A percentile compares a stretch with the other conserved stretches of the same genome.
phyloP scores from a whole-genome alignment of 352 stramenopile genomes.

The Achlya hypogyna region DNA sequence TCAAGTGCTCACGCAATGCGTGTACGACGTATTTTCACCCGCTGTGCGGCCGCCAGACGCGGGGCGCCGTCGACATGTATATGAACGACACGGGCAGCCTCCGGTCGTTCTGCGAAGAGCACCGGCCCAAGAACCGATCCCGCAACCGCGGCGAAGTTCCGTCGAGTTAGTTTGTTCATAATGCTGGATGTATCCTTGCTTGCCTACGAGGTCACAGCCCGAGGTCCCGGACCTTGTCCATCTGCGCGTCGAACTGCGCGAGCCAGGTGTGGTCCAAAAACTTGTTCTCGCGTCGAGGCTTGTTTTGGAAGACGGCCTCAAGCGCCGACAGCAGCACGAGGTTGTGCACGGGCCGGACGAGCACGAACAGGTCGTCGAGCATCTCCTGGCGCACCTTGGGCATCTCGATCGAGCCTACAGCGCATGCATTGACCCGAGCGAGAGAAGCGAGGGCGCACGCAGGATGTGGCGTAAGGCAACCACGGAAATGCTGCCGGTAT shows the following conservation, averaged over 20 bases:
- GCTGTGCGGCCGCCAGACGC: conserved; percentile 72
- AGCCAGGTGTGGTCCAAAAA: conserved; percentile 76
- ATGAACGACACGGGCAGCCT: conserved; percentile 82
- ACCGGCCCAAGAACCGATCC: conserved; percentile 27
- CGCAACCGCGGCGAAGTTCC: not conserved
- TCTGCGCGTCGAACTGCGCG: conserved; percentile 67
- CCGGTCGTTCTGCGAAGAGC: conserved; percentile 69
- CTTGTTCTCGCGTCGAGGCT: conserved; percentile 56
- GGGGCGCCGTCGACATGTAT: conserved; percentile 80
- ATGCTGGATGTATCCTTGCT: not conserved
- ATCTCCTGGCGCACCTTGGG: conserved; percentile 2
- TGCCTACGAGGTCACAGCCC: not conserved
- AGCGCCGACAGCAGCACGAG: conserved; percentile 8
- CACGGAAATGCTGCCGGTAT: not conserved
- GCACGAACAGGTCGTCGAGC: not conserved
- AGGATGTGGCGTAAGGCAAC: not conserved
- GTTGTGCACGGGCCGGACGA: conserved; percentile 9
- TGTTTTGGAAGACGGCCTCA: conserved; percentile 25
- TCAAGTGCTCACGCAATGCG: conserved; percentile 70
- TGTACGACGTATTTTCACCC: conserved; percentile 73
- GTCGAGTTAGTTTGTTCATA: not conserved
- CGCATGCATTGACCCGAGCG: not conserved
- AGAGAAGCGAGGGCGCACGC: not conserved
- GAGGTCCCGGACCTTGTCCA: conserved; percentile 33
- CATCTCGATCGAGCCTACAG: not conserved